Evolutionary conservation across 805 yeast species (phyloP).

Genomic region (Pichia scutulata): DNA sequence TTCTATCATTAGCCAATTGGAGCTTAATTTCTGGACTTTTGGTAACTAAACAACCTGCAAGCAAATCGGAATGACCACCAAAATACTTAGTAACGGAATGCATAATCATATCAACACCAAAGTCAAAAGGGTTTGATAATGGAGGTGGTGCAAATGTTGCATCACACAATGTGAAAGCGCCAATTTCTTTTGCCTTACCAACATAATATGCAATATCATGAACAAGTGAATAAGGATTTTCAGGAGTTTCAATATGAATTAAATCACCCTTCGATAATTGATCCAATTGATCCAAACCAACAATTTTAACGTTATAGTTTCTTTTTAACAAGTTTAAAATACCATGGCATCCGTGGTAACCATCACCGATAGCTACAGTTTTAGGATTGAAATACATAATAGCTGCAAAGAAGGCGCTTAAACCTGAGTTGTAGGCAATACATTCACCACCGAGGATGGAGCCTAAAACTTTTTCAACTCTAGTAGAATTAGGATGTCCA

Average conservation of each 20-base stretch:
- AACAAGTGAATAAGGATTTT: slow-evolving; percentile 72
- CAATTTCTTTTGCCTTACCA: slow-evolving; percentile 63
- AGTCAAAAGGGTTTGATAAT: slow-evolving; percentile 67
- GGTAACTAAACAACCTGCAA: slow-evolving; percentile 76
- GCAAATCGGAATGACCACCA: slow-evolving; percentile 91
- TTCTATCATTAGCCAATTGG: slow-evolving; percentile 52
- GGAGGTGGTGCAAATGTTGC: slow-evolving; percentile 96
- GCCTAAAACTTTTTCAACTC: slow-evolving; percentile 60
- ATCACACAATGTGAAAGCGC: slow-evolving; percentile 69
- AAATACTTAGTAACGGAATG: slow-evolving; percentile 92
- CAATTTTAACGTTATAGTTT: slow-evolving; percentile 46
- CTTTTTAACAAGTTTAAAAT: slow-evolving; percentile 57
- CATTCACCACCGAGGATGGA: slow-evolving; percentile 55
- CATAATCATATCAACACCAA: slow-evolving; percentile 83
- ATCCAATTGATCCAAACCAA: slow-evolving; percentile 45
- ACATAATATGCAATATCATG: slow-evolving; percentile 58
- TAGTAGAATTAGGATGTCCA: slow-evolving; percentile 63
- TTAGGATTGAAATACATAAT: slow-evolving; percentile 68
- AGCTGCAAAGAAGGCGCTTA: slow-evolving; percentile 74
- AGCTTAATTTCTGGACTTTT: slow-evolving; percentile 41
- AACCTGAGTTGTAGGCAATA: slow-evolving; percentile 69
- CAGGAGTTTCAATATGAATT: slow-evolving; percentile 80
- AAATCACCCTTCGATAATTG: slow-evolving; percentile 55
- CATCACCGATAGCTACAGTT: slow-evolving; percentile 60
- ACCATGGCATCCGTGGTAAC: slow-evolving; percentile 81